Evolutionary conservation across 31 red algal species (phyloP).

Genomic region (Asparagopsis taxiformis): DNA sequence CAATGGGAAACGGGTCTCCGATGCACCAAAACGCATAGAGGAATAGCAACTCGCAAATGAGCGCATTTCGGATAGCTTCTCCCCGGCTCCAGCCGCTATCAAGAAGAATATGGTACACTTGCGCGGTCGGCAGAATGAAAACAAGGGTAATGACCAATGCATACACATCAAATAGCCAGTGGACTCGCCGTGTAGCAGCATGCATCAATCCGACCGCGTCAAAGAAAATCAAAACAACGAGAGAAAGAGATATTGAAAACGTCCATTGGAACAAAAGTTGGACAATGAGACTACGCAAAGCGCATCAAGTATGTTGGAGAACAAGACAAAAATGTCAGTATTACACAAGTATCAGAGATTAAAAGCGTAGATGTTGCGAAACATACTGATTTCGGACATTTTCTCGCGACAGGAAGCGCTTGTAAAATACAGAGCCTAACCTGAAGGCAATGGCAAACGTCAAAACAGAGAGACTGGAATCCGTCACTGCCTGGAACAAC

Average conservation of each 20-base stretch:
- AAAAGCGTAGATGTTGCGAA: no score
- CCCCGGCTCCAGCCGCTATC: constrained; percentile 24
- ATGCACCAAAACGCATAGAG: constrained; percentile 59
- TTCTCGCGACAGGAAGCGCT: constrained; percentile 59
- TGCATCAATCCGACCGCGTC: constrained; percentile 56
- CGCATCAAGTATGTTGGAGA: no score
- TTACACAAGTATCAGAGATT: no score
- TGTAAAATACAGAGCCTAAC: constrained; percentile 44
- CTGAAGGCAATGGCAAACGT: constrained; percentile 34
- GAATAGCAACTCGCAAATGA: constrained; percentile 46
- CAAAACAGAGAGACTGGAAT: constrained; percentile 33
- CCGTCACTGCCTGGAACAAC: constrained; percentile 32
- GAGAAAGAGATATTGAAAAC: constrained; percentile 55
- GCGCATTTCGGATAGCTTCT: constrained; percentile 32
- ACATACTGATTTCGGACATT: constrained; percentile 56
- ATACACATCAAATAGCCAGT: constrained; percentile 64
- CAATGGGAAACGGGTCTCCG: constrained; percentile 48
- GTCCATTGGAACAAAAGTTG: constrained; percentile 58
- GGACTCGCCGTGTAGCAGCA: constrained; percentile 51
- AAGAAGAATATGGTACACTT: constrained; percentile 60
- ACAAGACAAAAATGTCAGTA: no score
- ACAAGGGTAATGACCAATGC: constrained; percentile 53
- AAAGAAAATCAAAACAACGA: constrained; percentile 68
- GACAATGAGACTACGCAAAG: constrained; percentile 30
- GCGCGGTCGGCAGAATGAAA: constrained; percentile 64